Evolutionary conservation across 192 early-diverging fungal species (phyloP).

Genomic region (Mortierella hygrophila): DNA sequence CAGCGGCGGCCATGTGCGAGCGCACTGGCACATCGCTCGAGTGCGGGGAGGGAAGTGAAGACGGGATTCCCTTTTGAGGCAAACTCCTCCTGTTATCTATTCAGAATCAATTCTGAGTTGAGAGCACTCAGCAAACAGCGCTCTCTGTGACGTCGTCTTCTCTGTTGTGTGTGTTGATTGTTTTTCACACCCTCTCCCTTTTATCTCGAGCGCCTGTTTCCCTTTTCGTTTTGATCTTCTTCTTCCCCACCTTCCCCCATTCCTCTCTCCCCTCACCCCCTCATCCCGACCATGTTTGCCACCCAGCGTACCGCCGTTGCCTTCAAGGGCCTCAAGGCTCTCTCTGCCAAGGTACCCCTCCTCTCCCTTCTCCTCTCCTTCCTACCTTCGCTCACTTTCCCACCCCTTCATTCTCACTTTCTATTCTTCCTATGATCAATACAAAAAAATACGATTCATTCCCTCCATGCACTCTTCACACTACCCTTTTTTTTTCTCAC

Average conservation of each 20-base stretch:
- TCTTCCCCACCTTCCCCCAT: conserved; percentile 14
- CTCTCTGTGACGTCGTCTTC: not conserved
- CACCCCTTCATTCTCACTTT: not conserved
- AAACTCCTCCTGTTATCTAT: not conserved
- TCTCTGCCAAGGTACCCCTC: conserved; percentile 45
- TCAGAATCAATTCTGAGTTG: not conserved
- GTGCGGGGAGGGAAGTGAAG: not conserved
- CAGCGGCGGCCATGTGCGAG: not conserved
- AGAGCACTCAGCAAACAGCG: not conserved
- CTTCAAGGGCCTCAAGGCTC: conserved; percentile 53
- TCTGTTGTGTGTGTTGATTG: not conserved
- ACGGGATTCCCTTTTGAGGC: conserved; percentile 11
- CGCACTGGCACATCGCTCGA: not conserved
- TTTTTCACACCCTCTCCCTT: not conserved
- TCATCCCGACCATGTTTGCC: conserved; percentile 38
- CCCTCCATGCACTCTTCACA: not conserved
- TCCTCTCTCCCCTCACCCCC: not conserved
- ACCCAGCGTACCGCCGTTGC: conserved; percentile 44
- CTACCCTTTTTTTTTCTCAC: not conserved
- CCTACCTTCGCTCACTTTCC: not conserved
- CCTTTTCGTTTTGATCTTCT: conserved; percentile 12
- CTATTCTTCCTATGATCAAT: not conserved
- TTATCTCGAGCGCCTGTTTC: conserved; percentile 7
- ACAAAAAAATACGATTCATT: not conserved
- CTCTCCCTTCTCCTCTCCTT: not conserved